Evolutionary conservation across 208 protist species (phyloP).

Genomic region (Leishmania lainsoni): DNA sequence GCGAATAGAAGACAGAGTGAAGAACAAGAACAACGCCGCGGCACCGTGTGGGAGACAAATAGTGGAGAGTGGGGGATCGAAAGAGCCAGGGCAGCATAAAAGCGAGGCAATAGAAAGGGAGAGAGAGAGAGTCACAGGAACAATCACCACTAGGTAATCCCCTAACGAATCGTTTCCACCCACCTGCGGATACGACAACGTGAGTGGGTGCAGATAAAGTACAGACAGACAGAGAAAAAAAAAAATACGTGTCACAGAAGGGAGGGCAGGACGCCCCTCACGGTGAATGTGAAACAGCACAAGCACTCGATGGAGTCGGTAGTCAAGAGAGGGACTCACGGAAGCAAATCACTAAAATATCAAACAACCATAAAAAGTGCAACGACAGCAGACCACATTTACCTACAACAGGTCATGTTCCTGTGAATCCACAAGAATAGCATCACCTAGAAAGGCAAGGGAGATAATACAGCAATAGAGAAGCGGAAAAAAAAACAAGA

Average conservation of each 20-base stretch:
- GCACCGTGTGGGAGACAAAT: neutral
- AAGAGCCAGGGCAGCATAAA: neutral
- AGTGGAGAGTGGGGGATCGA: neutral
- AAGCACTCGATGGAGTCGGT: neutral
- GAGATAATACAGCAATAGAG: neutral
- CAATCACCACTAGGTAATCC: neutral
- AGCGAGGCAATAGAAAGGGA: neutral
- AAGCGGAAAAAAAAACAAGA: neutral
- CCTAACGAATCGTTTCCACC: neutral
- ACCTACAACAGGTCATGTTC: neutral
- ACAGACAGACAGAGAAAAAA: neutral
- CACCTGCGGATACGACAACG: neutral
- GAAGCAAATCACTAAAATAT: neutral
- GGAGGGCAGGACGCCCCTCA: neutral
- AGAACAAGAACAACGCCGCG: neutral
- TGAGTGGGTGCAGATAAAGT: neutral
- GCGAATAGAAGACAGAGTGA: neutral
- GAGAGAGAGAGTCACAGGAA: neutral
- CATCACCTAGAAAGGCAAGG: constrained; percentile 1
- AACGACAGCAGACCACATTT: neutral
- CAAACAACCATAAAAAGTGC: neutral
- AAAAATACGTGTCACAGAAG: neutral
- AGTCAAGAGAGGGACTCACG: neutral
- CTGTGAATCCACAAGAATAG: neutral
- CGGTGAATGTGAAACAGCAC: neutral